Conservation (phyloP, 768 basidiomycete species). For the Leccinum broughii region DNA sequence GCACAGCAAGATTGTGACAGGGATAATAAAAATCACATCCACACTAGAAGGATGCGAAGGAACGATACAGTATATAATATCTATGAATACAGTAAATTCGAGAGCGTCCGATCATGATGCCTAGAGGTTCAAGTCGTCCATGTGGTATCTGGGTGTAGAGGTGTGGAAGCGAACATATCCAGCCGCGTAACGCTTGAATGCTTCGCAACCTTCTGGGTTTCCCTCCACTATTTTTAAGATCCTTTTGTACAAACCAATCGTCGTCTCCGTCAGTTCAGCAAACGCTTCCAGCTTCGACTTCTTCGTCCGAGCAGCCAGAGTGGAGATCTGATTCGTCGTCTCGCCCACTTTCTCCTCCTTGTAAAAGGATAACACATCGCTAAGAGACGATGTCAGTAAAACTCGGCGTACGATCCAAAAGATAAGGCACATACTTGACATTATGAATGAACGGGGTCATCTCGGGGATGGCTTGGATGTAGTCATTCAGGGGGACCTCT, state of each 20-base stretch:
- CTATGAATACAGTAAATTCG: background rate
- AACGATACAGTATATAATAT: too few species aligned
- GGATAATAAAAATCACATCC: too few species aligned
- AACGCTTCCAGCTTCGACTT: background rate
- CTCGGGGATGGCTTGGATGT: background rate
- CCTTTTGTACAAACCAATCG: constrained; percentile 15
- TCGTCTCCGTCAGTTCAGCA: background rate
- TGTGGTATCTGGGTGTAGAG: constrained; percentile 19
- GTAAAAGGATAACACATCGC: background rate
- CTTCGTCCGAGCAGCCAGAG: background rate
- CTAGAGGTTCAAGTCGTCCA: constrained; percentile 16
- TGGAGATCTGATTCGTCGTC: background rate
- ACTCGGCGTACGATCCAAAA: background rate
- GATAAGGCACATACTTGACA: background rate
- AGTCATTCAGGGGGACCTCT: background rate
- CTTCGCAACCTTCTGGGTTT: constrained; percentile 6
- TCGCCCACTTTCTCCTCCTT: background rate
- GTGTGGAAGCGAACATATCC: constrained; percentile 26
- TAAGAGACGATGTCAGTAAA: background rate
- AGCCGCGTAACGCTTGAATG: constrained; percentile 6
- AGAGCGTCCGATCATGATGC: background rate
- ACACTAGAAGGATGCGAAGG: too few species aligned
- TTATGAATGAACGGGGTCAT: background rate
- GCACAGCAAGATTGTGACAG: too few species aligned
- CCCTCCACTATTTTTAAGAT: constrained; percentile 22